Percentiles rank a stretch among this genome's conserved stretches.
These are phyloP conservation scores for Solanum virginianum DNA, from an alignment of 257 asterid genomes.

Conservation along the genomic window DNA sequence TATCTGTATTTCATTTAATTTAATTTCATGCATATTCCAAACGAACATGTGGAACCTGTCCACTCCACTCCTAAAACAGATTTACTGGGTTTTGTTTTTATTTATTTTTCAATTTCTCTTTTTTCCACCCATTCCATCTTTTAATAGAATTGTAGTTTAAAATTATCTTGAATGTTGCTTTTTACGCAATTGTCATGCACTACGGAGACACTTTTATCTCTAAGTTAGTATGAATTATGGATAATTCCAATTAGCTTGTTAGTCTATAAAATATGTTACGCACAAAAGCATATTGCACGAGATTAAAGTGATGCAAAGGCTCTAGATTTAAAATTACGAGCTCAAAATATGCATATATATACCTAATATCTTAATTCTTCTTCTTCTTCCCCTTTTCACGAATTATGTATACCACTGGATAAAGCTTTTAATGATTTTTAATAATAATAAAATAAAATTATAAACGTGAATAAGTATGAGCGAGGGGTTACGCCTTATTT, in stretches of 20 bases:
- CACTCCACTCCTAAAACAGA: background rate
- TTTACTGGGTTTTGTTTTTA: background rate
- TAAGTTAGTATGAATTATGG: background rate
- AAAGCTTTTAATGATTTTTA: too few relatives aligned
- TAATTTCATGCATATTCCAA: background rate
- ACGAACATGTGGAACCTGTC: background rate
- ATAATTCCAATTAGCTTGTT: background rate
- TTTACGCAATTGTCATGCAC: background rate
- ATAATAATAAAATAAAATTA: too few relatives aligned
- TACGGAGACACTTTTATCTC: background rate
- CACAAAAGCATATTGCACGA: background rate
- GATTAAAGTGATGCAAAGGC: background rate
- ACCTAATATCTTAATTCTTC: background rate
- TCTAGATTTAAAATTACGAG: background rate
- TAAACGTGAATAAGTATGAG: background rate
- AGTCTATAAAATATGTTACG: background rate
- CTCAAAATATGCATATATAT: background rate
- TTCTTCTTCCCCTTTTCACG: too few relatives aligned
- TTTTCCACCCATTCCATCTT: background rate
- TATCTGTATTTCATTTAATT: background rate
- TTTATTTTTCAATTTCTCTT: background rate
- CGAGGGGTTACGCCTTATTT: accelerated
- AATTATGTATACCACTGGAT: too few relatives aligned
- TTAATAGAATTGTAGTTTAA: background rate
- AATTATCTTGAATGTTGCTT: background rate